Conservation (phyloP, 306 rosid species). For the Pyrus betulifolia region DNA sequence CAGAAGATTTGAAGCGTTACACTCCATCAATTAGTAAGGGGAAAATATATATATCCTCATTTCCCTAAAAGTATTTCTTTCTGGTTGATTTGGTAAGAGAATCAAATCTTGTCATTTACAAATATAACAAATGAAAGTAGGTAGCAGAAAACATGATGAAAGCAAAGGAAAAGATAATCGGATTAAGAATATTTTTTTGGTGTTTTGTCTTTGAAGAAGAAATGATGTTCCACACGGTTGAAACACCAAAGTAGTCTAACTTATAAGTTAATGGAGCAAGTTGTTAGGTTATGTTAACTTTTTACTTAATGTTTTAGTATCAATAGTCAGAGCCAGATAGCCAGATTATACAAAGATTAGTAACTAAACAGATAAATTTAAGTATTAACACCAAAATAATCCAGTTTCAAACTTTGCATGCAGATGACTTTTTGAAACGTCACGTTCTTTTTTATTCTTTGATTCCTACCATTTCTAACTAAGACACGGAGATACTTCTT, state of each 20-base stretch:
- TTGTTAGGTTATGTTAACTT: neutral
- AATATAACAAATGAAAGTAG: neutral
- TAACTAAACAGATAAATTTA: neutral
- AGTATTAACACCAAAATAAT: neutral
- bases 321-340: too few species aligned
- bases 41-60: neutral
- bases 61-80: too few species aligned
- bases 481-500: neutral
- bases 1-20: too few species aligned
- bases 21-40: neutral
- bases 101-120: neutral
- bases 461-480: neutral
- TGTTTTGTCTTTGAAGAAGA: neutral
- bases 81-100: neutral
- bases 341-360: neutral
- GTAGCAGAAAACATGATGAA: neutral
- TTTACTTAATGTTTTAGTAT: neutral
- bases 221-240: slow-evolving; percentile 20
- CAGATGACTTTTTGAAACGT: neutral
- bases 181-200: neutral
- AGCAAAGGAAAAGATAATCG: neutral
- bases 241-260: slow-evolving; percentile 4
- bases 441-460: neutral
- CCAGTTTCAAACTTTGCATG: neutral
- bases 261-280: neutral